Base-by-base conservation (phyloP, 305 asterid genomes). In the Fraxinus nigra region DNA sequence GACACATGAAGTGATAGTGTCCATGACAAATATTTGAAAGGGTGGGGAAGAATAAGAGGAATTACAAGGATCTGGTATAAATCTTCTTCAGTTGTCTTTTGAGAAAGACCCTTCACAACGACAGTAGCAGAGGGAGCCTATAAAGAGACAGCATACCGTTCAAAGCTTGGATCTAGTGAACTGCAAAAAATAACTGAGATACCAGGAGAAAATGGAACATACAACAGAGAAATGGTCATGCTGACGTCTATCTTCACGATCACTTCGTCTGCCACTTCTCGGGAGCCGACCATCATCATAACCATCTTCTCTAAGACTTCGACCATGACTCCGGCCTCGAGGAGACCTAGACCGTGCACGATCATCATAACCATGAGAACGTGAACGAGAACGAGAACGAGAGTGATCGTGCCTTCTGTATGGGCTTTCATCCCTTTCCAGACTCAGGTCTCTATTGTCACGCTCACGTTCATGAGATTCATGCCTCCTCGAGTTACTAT, bases 81-180 rank as follows among this genome's bases (percentile, higher is more conserved):
- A 91, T 96, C 97, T 90, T 96, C 98, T 87, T 96, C 99, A 9
- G 97, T 91, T 38, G 98, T 94, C 94, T 93, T 94, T 82, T 90
- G 98, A 32, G 99, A 90, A 81, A 96, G 98, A 65, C 99, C 98
- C 91, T 96, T 96, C 48, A 94, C 97, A 87, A 96, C 98, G 54
- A 96, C 95, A 30, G 98, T 94, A 84, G 98, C 98, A 81, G 99
- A 93, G 43, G 99, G 98, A 84, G 93, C 94, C 99, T 96, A 79
- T 79, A 88, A 82, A 84, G 70, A 85, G 80, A 82, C 56, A 65
- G 69, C 28, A 72, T 38, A 72, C 59, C 40, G 38, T 33, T 75
- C 79, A 79, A 70, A 56, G 63, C 78, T 43, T 79, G 82, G 43
- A 79, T 74, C 78, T 80, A 70, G 81, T 48, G 73, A 79, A 28